Evolutionary conservation across 129 eudicot genomes (phyloP).

Genomic region (Artemisia annua): DNA sequence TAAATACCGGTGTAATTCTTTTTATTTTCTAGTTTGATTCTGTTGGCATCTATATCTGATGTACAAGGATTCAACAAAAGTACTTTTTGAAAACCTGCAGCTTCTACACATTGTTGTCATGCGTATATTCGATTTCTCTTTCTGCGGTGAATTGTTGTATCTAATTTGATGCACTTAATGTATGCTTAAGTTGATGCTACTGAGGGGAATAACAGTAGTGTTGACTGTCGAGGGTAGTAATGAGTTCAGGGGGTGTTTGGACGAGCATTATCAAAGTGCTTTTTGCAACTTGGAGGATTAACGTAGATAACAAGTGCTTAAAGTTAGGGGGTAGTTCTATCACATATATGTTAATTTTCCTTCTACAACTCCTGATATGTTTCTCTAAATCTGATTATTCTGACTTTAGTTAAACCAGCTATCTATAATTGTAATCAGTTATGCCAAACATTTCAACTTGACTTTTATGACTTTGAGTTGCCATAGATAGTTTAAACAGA

Average conservation of each 20-base stretch:
- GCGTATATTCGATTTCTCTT: not conserved
- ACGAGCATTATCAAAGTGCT: not conserved
- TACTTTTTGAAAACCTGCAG: not conserved
- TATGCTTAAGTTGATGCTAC: not conserved
- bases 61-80: conserved; percentile 1
- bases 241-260: not conserved
- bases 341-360: not conserved
- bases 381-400: not conserved
- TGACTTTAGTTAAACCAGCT: not conserved
- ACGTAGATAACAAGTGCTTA: not conserved
- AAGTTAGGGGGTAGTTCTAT: conserved; percentile 6
- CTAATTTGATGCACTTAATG: not conserved
- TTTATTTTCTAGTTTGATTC: not conserved
- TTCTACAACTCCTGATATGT: no score
- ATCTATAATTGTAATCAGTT: not conserved
- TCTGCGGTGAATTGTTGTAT: not conserved
- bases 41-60: not conserved
- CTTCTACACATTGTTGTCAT: not conserved
- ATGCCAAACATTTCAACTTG: not conserved
- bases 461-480: not conserved
- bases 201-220: no score
- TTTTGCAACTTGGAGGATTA: not conserved
- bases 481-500: not conserved
- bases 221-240: not conserved
- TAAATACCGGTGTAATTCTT: not conserved